Base-by-base conservation (phyloP, 169 alveolate species). In the Eimeria necatrix region DNA sequence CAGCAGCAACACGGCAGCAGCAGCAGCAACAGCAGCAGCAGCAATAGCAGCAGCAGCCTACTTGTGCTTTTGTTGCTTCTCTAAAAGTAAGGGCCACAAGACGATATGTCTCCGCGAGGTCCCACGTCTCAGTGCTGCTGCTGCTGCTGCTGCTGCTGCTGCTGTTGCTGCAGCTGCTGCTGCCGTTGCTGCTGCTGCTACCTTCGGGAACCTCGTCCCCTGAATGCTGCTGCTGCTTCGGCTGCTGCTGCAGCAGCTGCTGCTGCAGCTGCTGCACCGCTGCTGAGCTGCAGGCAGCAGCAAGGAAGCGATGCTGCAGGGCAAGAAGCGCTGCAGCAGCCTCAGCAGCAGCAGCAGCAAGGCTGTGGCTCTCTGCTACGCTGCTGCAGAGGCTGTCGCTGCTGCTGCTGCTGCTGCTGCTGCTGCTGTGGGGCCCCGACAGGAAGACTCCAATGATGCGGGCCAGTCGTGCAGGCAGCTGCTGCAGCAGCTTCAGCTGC, bases 11-110 rank as follows among this genome's bases (percentile, higher is more conserved):
- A 71, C 51, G 4, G 51, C 81, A 71, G 81, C 81, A 71, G 81
- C 81, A 71, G 16, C 81, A 71, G 81, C 81, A 71, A 12, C 81
- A 71, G 51, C 81, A 71, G 81, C 81, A 71, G 49, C 81, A 71
- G 51, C 81, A 71, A 48, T 48, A 71, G 81, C 81, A 71, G 16
- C 81, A 71, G 49, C 81, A 71, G 81, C 32, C 4, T 61, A 61
- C n/a, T 10, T 7, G 6, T 61, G 73, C 16, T 61, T 9, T 16
- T 10, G 73, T 26, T 61, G 73, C 73, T 26, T 61, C 73, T 12
- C n/a, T 61, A 61, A 7, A 61, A 26, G 73, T 12, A 61, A 61
- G n/a, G 32, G 73, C 73, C n/a, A 61, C 5, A 7, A 61, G 73
- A 10, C 73, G 73, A 61, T 61, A 61, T 61, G 73, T 61, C 73